phyloP scores from a whole-genome alignment of 192 early-diverging fungal genomes.

The Ramicandelaber brevisporus region DNA sequence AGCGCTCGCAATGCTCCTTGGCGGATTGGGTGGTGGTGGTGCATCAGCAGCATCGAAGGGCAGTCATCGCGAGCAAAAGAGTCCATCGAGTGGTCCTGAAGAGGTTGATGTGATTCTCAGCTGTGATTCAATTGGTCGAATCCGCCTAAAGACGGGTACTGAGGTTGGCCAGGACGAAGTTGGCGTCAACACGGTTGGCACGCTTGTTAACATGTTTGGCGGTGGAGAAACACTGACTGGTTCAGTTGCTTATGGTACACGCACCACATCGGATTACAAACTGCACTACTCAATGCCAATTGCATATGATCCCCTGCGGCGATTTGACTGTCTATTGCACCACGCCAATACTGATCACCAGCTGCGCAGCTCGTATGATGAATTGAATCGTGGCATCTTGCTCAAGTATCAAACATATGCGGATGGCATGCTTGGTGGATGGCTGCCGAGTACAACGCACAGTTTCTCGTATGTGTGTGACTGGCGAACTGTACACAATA shows the following conservation, averaged over 20 bases:
- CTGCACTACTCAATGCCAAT: constrained; percentile 34
- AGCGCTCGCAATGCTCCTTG: too few species aligned
- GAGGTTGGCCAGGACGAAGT: constrained; percentile 78
- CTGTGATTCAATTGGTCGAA: constrained; percentile 41
- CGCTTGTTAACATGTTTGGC: constrained; percentile 67
- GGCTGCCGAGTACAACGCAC: too few species aligned
- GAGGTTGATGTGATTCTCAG: constrained; percentile 40
- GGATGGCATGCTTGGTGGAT: background rate
- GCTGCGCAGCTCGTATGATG: constrained; percentile 45
- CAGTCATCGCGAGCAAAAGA: background rate
- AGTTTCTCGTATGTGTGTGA: constrained; percentile 36
- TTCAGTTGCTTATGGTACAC: constrained; percentile 47
- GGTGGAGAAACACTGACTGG: constrained; percentile 58
- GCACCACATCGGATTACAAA: constrained; percentile 35
- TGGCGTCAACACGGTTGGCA: constrained; percentile 39
- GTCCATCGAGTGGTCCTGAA: background rate
- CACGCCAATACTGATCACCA: constrained; percentile 34
- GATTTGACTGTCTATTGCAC: constrained; percentile 31
- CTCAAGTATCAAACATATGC: constrained; percentile 8
- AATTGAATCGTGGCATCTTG: constrained; percentile 29
- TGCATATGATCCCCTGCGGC: constrained; percentile 37
- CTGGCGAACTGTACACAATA: constrained; percentile 53
- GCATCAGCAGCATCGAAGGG: too few species aligned
- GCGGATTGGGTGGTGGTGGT: too few species aligned
- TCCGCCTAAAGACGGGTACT: constrained; percentile 64